phyloP scores from a whole-genome alignment of 441 rosid genomes.

The Populus trichocarpa region DNA sequence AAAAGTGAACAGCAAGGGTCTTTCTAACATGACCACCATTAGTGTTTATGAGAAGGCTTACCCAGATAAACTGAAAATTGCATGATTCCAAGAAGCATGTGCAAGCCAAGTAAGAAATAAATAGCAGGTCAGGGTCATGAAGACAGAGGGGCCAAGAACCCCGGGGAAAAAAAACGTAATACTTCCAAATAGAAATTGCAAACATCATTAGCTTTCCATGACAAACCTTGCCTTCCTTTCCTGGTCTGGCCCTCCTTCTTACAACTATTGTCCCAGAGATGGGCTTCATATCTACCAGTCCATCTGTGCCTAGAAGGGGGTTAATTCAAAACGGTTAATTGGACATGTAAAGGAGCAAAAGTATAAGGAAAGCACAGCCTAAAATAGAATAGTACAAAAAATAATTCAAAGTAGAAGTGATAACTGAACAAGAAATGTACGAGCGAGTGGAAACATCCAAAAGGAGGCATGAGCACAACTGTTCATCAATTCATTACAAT shows the following conservation, averaged over 20 bases:
- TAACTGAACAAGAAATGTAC: conserved; percentile 3
- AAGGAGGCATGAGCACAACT: background rate
- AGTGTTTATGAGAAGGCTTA: conserved; percentile 23
- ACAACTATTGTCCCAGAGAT: too few relatives aligned
- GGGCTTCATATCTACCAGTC: too few relatives aligned
- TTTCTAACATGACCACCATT: background rate
- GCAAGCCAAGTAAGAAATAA: conserved; percentile 25
- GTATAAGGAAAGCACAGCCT: background rate
- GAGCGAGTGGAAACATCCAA: background rate
- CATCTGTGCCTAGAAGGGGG: background rate
- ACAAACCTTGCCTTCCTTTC: conserved; percentile 66
- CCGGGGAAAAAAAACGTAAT: conserved; percentile 16
- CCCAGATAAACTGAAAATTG: conserved; percentile 60
- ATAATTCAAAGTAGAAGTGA: background rate
- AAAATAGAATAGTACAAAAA: background rate
- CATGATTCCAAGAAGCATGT: conserved; percentile 23
- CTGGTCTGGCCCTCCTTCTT: too few relatives aligned
- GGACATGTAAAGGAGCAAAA: background rate
- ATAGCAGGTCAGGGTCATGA: conserved; percentile 26
- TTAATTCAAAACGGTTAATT: background rate
- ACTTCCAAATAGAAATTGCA: conserved; percentile 25
- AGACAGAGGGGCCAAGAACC: conserved; percentile 15
- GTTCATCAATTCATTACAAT: background rate
- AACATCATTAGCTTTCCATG: conserved; percentile 7
- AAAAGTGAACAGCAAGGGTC: background rate